Base-by-base conservation (phyloP, 177 flowering plant genomes). In the Vitis hybrid region DNA sequence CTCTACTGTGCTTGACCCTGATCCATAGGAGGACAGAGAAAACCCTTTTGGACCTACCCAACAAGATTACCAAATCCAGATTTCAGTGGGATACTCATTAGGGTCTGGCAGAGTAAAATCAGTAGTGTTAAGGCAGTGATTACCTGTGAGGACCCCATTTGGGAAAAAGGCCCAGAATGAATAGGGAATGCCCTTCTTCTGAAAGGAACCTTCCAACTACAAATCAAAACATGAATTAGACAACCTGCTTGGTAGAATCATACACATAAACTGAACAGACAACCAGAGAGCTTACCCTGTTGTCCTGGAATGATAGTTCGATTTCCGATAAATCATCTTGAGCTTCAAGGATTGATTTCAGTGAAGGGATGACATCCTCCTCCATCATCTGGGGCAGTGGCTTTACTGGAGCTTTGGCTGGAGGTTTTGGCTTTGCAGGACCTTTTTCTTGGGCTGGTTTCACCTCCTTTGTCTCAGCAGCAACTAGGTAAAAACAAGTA, bases 101-200 rank as follows among this genome's bases (percentile, higher is more conserved):
- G 22, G 22, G 22, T 22, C 22, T 22, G 1, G 22, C 22, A 0
- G 1, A 1, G 22, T 22, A 0, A 22, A 22, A 22, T 22, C 22
- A 22, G 22, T 22, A 22, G 22, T 22, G 22, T 22, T 22, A 22
- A 22, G 22, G 22, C 22, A 22, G 22, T 22, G 22, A 22, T 2
- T 81, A 90, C 98, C 97, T 78, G 87, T 86, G 71, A 93, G 86
- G 57, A 54, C 77, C 59, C 97, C 93, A 61, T 72, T 63, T 2
- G 98, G 93, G 74, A 91, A 94, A 82, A 90, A 88, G 1, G 92
- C 98, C 96, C 97, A 90, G 68, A 94, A 93, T 55, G 82, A 67
- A 60, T 91, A 82, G 10, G 84, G 80, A 16, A 52, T 75, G 50
- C 82, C 89, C 29, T 88, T 77, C 77, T 86, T 86, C 57, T 76